Evolutionary conservation across 2,329 filamentous ascomycete species (phyloP).

Genomic region (Periconia digitata): DNA sequence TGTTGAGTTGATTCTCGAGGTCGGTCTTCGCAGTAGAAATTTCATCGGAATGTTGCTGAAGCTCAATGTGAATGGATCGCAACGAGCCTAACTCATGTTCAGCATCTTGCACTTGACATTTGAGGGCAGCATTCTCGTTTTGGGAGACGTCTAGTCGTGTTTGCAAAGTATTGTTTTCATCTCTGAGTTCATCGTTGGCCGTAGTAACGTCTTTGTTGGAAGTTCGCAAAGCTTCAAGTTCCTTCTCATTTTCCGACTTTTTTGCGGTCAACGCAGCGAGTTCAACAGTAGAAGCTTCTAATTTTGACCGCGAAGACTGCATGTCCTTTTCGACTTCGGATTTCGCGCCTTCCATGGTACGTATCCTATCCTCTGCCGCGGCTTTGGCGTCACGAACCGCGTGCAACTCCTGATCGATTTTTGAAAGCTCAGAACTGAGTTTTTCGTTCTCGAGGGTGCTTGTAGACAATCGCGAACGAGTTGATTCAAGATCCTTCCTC

Average conservation of each 20-base stretch:
- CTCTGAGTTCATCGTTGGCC: slow-evolving; percentile 20
- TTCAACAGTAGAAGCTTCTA: slow-evolving; percentile 11
- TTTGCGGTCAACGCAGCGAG: slow-evolving; percentile 7
- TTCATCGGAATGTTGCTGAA: slow-evolving; percentile 4
- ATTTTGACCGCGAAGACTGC: slow-evolving; percentile 5
- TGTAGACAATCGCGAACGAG: slow-evolving; percentile 15
- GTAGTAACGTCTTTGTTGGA: slow-evolving; percentile 13
- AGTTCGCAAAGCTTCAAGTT: slow-evolving; percentile 17
- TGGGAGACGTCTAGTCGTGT: slow-evolving; percentile 20
- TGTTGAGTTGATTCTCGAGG: slow-evolving; percentile 13
- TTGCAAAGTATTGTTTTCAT: slow-evolving; percentile 17
- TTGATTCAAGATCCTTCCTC: slow-evolving; percentile 19
- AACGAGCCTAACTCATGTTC: slow-evolving; percentile 2
- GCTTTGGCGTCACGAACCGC: slow-evolving; percentile 16
- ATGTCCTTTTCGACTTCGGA: slow-evolving; percentile 16
- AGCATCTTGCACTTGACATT: slow-evolving; percentile 8
- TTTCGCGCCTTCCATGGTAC: slow-evolving; percentile 13
- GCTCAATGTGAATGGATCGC: background rate
- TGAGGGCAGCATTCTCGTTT: slow-evolving; percentile 18
- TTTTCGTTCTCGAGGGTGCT: slow-evolving; percentile 20
- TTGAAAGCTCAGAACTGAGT: slow-evolving; percentile 19
- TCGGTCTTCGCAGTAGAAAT: slow-evolving; percentile 4
- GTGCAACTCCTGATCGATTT: slow-evolving; percentile 14
- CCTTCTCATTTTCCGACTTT: slow-evolving; percentile 2
- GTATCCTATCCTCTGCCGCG: slow-evolving; percentile 13